These are phyloP conservation scores for Fraxinus americana DNA, from an alignment of 257 asterid genomes.

Conservation along the genomic window DNA sequence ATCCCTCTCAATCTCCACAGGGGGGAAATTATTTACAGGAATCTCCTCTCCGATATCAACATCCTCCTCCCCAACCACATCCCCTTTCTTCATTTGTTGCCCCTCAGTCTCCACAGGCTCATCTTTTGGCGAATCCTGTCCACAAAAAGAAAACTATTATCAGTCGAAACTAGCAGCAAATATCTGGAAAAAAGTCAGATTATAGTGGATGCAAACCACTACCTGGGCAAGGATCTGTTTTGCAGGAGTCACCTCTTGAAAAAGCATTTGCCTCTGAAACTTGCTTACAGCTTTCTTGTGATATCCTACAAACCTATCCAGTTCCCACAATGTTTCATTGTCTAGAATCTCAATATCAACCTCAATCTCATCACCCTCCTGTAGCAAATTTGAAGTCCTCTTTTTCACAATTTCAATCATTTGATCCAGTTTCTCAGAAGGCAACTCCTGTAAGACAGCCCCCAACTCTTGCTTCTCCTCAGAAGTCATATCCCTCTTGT, in stretches of 20 bases:
- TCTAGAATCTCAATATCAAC: constrained; percentile 95
- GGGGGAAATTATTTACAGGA: constrained; percentile 84
- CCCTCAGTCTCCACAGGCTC: background rate
- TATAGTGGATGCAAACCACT: background rate
- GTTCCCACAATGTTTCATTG: constrained; percentile 94
- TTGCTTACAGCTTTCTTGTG: constrained; percentile 96
- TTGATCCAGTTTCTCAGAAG: constrained; percentile 96
- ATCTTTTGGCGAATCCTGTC: background rate
- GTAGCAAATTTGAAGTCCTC: constrained; percentile 80
- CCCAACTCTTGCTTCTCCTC: constrained; percentile 97
- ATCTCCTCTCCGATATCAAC: constrained; percentile 94
- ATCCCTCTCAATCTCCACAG: constrained; percentile 90
- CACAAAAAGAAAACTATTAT: background rate
- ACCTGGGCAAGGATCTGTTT: background rate
- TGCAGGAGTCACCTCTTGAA: background rate
- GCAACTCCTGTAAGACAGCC: constrained; percentile 75
- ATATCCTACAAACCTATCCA: constrained; percentile 86
- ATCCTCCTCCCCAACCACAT: constrained; percentile 67
- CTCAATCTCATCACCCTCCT: constrained; percentile 99
- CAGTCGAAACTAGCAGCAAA: constrained; percentile 45
- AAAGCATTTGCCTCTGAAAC: constrained; percentile 35
- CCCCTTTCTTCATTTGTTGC: background rate
- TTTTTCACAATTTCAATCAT: constrained; percentile 77
- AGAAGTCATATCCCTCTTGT: constrained; percentile 86
- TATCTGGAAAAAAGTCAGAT: background rate